A percentile compares a stretch with the other conserved stretches of the same genome.
Conservation (phyloP, 257 asterid species). For the Solanum microdontum region DNA sequence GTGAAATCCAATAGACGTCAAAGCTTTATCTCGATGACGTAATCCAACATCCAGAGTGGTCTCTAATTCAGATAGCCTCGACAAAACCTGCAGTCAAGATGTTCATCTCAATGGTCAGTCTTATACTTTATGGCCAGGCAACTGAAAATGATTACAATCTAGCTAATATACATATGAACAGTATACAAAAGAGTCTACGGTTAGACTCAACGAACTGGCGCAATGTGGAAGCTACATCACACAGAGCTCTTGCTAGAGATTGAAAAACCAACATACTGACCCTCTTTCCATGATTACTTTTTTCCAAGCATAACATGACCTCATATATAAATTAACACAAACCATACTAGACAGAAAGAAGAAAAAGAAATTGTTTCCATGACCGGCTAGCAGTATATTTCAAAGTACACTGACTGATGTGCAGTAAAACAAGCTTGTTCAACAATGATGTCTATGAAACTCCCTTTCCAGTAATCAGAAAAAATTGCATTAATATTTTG, state of each 20-base stretch:
- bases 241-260: background rate
- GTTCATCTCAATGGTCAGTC: background rate
- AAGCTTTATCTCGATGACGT: conserved; percentile 71
- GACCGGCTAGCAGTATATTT: background rate
- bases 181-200: background rate
- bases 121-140: background rate
- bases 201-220: background rate
- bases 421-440: background rate
- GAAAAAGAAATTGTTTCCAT: background rate
- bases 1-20: conserved; percentile 66
- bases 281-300: background rate
- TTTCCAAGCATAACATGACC: background rate
- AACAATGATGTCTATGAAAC: background rate
- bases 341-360: background rate
- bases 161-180: background rate
- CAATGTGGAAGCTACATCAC: background rate
- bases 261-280: background rate
- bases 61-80: conserved; percentile 82
- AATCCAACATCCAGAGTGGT: conserved; percentile 89
- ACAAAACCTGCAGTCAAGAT: conserved; percentile 52
- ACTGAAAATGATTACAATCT: background rate
- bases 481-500: conserved; percentile 7
- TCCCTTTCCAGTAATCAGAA: conserved; percentile 12
- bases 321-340: background rate
- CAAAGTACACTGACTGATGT: background rate